phyloP scores from a whole-genome alignment of 257 asterid species.

The Rubia yunnanensis region DNA sequence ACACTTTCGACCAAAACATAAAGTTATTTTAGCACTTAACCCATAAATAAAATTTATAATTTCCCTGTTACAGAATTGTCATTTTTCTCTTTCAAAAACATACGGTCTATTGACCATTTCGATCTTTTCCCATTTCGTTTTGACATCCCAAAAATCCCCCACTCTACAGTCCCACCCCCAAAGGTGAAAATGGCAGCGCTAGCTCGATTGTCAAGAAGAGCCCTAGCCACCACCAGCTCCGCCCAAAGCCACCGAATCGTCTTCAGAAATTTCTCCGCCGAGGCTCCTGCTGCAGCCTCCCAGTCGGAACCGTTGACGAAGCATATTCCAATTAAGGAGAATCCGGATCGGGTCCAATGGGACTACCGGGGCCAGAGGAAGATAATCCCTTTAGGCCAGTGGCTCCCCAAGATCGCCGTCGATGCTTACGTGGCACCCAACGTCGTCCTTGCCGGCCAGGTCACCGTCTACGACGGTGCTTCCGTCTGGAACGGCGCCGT shows the following conservation, averaged over 20 bases:
- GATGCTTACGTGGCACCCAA: slow-evolving; percentile 94
- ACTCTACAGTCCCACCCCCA: neutral
- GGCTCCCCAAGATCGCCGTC: slow-evolving; percentile 81
- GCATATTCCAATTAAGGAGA: slow-evolving; percentile 32
- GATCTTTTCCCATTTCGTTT: neutral
- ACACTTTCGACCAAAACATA: no score
- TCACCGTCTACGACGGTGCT: slow-evolving; percentile 75
- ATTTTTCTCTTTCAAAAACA: no score
- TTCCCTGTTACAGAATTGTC: no score
- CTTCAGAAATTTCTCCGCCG: slow-evolving; percentile 40
- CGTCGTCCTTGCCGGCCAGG: slow-evolving; percentile 93
- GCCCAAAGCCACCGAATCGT: slow-evolving; percentile 15
- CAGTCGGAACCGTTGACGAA: slow-evolving; percentile 19
- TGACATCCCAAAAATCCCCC: neutral
- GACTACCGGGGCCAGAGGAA: slow-evolving; percentile 82
- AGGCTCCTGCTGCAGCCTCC: slow-evolving; percentile 29
- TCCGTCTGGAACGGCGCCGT: slow-evolving; percentile 88
- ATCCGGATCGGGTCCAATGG: slow-evolving; percentile 77
- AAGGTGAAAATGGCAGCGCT: slow-evolving; percentile 49
- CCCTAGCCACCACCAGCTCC: slow-evolving; percentile 38
- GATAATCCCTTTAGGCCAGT: slow-evolving; percentile 79
- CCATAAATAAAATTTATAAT: no score
- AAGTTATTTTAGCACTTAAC: no score
- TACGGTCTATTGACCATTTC: neutral
- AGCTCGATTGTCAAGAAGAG: slow-evolving; percentile 50